Base-by-base conservation (phyloP, 208 protist species). In the Trypanosoma melophagium region DNA sequence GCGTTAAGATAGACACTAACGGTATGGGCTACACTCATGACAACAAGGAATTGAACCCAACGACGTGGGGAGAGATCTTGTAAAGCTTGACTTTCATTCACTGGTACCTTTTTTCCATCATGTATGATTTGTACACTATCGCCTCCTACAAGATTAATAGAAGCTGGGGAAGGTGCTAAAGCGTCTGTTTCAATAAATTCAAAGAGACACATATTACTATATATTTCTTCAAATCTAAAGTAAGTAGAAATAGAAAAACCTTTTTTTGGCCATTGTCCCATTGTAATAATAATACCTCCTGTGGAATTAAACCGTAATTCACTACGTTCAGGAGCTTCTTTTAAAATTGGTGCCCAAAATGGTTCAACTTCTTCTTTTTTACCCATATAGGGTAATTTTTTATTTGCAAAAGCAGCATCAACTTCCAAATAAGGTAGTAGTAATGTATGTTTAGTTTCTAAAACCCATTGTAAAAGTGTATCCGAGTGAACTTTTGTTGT, bases 301-400 rank as follows among this genome's bases (percentile, higher is more conserved):
- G 75, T 79, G 13, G 61, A 79, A 67, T 65, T 69, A 73, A 93
- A 95, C 57, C 85, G 86, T 2, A 91, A 61, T 45, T 86, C 76
- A 66, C 84, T 90, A 35, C 83, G 83, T 19, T 71, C 70, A 19
- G 84, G 83, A 25, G 86, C 80, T 52, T 84, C 71, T 3, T 71
- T 57, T 42, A 95, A 74, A 45, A 92, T 78, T 19, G 86, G 90
- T 54, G 68, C 51, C 90, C 90, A 95, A 61, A 93, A 95, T n/a
- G 28, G 19, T 14, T 80, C 69, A 55, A 95, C 64, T 25, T 80
- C 63, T 55, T 40, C 61, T 10, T 76, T 61, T 65, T 60, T 62
- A 9, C 52, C 68, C 13, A 70, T 21, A 50, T 71, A 87, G 14
- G 87, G 87, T 14, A 95, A 41, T 22, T 49, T 61, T 8, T 62